Base-by-base conservation (phyloP, 495 filamentous ascomycete genomes). In the Aspergillus sparsus region DNA sequence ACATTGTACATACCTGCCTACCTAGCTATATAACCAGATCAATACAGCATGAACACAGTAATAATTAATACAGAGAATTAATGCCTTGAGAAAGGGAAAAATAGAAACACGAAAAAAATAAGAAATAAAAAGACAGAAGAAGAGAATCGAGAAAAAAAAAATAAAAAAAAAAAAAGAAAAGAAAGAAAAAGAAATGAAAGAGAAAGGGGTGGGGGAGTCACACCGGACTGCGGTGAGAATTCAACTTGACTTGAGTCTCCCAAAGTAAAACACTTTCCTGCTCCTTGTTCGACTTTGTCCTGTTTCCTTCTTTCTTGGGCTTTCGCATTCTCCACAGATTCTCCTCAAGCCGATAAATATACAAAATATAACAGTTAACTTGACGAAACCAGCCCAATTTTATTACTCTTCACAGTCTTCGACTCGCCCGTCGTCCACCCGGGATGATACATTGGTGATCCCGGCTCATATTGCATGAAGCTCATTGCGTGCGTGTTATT, bases 401-500 rank as follows among this genome's bases (percentile, higher is more conserved):
- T 44, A 32, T 35, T 39, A 39, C 18, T 5, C 15, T 13, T 16
- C 5, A 27, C 36, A 50, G n/a, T n/a, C 31, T 18, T 31, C 31
- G 13, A 52, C 35, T 7, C 33, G 35, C 56, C 44, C 56, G 7
- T 33, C 32, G 7, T 33, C 32, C 46, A 53, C 13, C 39, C 49
- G 13, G 41, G 32, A n/a, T 41, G 32, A 51, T 60, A 54, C 7
- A 33, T 53, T 10, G 37, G 46, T 27, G 62, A 45, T 18, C 15
- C 13, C 61, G 57, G 36, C 35, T 57, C 64, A 62, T 65, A 73
- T 7, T 68, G 55, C 72, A 75, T 72, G 31, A 76, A 76, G 35
- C 74, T 76, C 72, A 75, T 70, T 18, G 73, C 69, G 65, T 76
- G 74, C 3, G 57, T 46, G 6, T 44, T 39, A 7, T 34, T 44